These are phyloP conservation scores for Claviceps maximensis DNA, from an alignment of 2,329 filamentous ascomycete genomes.

Conservation along the genomic window DNA sequence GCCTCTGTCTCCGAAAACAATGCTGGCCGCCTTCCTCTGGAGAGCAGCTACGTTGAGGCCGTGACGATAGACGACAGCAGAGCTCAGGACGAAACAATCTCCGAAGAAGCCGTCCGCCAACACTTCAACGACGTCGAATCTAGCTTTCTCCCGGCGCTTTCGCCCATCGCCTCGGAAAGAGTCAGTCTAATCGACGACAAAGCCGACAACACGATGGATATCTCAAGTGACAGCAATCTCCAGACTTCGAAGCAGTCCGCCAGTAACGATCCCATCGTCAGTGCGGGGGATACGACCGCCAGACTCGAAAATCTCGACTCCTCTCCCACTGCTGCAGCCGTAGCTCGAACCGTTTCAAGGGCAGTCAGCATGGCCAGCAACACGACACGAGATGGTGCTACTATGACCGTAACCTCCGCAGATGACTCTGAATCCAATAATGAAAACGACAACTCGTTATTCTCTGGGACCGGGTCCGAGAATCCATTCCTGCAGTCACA, in stretches of 20 bases:
- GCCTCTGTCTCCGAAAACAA: neutral
- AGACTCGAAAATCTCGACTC: slow-evolving; percentile 40
- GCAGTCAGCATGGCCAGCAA: slow-evolving; percentile 33
- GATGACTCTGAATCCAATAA: slow-evolving; percentile 14
- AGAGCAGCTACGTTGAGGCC: slow-evolving; percentile 31
- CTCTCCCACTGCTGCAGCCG: slow-evolving; percentile 42
- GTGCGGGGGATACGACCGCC: slow-evolving; percentile 31
- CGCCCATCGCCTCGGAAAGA: slow-evolving; percentile 37
- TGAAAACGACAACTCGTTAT: slow-evolving; percentile 15
- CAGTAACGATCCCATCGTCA: slow-evolving; percentile 14
- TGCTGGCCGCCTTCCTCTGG: slow-evolving; percentile 7
- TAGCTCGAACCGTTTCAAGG: slow-evolving; percentile 39
- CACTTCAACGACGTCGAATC: slow-evolving; percentile 53
- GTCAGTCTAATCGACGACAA: slow-evolving; percentile 17
- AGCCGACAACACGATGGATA: slow-evolving; percentile 49
- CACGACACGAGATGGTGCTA: slow-evolving; percentile 1
- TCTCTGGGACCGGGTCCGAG: slow-evolving; percentile 16
- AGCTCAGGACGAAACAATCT: slow-evolving; percentile 31
- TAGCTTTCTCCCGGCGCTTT: slow-evolving; percentile 47
- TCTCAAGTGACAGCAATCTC: slow-evolving; percentile 21
- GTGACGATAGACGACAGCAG: slow-evolving; percentile 22
- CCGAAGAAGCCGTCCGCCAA: slow-evolving; percentile 38
- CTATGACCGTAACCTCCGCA: neutral
- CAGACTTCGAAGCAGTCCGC: neutral
- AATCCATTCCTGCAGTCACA: slow-evolving; percentile 19